Evolutionary conservation across 169 alveolate species (phyloP), one percentile per base, ranked within the genome.

Genomic region (Babesia caballi): DNA sequence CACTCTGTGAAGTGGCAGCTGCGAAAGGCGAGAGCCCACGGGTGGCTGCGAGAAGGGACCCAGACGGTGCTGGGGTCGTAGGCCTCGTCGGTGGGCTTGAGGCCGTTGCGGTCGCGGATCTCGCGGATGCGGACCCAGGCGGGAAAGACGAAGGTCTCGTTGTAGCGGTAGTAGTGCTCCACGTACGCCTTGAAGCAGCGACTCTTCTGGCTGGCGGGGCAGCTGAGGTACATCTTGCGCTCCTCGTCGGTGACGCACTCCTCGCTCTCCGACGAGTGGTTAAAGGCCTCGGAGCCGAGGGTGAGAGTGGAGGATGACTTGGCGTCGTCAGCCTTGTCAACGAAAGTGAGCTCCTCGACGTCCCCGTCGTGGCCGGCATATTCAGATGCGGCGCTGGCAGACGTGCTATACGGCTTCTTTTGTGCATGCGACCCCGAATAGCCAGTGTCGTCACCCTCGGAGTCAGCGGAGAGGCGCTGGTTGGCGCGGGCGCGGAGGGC

Each of bases 1-100:
- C 98, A 97, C 2, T 98, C 98, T 6, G 99, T 97, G 78, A 93
- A 93, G 70, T 94, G 97, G 33, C 89, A 81, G 51, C 85, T 82
- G 35, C 87, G 85, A 67, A 68, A 89, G 36, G 89, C 94, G 8
- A 68, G 35, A 0, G 94, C 91, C 85, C 94, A 91, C 47, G 85
- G 91, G 66, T 94, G 94, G 50, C 84, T 85, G 3, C 85, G 83
- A 33, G 92, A 83, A n/a, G 99, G 99, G 0, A 97, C 93, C 89
- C 89, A 95, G 35, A 96, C 69, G 11, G 98, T 96, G 4, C 97
- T 86, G 12, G 95, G 95, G 66, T 97, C 98, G 75, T 96, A 96
- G 32, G 89, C 85, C 36, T 93, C 92, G 8, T 86, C 96, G 21
- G 72, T 66, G 11, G 96, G 97, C 42, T 78, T 70, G 50, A 91